Percentiles rank a stretch among this genome's conserved stretches.
phyloP scores from a whole-genome alignment of 345 rosid genomes.

The Leavenworthia alabamica region DNA sequence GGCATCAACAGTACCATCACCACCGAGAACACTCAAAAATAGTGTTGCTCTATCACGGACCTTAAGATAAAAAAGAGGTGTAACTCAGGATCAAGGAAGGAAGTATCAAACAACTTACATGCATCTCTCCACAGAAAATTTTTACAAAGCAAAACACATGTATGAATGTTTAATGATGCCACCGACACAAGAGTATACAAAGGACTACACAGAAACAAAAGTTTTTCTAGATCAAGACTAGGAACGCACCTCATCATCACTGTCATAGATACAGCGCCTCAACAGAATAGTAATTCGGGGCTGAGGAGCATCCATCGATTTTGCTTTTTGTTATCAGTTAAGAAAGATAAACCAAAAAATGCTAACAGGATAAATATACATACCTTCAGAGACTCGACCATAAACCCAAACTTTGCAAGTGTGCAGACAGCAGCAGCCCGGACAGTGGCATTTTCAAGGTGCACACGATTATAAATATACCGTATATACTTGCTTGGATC shows the following conservation, averaged over 20 bases:
- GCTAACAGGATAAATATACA: constrained; percentile 23
- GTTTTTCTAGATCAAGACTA: neutral
- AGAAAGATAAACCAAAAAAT: neutral
- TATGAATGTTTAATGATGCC: constrained; percentile 6
- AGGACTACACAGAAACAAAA: neutral
- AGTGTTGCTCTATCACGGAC: constrained; percentile 98
- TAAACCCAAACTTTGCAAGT: constrained; percentile 89
- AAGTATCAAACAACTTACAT: neutral
- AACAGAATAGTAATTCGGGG: constrained; percentile 76
- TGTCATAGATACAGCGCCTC: constrained; percentile 85
- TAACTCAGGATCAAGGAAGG: constrained; percentile 1
- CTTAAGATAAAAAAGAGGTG: constrained; percentile 37
- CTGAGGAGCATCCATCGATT: constrained; percentile 38
- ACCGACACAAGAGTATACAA: neutral
- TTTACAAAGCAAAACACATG: constrained; percentile 1
- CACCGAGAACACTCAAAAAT: constrained; percentile 72
- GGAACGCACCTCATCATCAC: constrained; percentile 89
- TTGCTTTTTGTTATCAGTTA: neutral
- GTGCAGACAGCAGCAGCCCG: constrained; percentile 97
- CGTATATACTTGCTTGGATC: constrained; percentile 96
- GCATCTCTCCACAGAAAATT: neutral
- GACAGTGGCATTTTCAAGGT: constrained; percentile 97
- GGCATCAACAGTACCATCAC: constrained; percentile 57
- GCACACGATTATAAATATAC: constrained; percentile 93
- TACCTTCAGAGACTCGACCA: constrained; percentile 89